These are phyloP conservation scores for Nakataea oryzae DNA, from an alignment of 2,329 filamentous ascomycete genomes.

Conservation along the genomic window DNA sequence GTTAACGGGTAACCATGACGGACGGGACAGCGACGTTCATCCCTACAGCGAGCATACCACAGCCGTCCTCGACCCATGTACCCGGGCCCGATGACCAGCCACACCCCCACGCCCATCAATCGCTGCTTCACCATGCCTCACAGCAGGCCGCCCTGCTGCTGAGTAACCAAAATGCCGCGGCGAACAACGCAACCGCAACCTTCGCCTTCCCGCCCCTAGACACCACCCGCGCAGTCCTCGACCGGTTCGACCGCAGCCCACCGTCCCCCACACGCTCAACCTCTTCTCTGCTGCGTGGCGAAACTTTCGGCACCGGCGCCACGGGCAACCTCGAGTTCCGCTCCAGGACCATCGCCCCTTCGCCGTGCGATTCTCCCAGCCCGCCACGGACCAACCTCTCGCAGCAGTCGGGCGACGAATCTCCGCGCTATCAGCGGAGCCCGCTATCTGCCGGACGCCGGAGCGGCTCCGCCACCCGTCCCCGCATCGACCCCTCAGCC, in stretches of 20 bases:
- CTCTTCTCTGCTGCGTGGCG: not conserved
- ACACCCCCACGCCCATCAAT: not conserved
- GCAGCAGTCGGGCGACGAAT: conserved; percentile 5
- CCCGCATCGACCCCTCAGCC: not conserved
- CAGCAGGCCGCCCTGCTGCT: conserved; percentile 1
- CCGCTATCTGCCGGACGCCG: conserved; percentile 1
- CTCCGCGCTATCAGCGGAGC: conserved; percentile 3
- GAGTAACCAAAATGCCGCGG: conserved; percentile 3
- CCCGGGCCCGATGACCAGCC: conserved; percentile 2
- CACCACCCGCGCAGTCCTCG: not conserved
- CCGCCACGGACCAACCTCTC: conserved; percentile 7
- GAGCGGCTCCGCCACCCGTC: not conserved
- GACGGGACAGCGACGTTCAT: conserved; percentile 2
- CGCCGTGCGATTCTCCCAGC: conserved; percentile 13
- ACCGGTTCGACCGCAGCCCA: not conserved
- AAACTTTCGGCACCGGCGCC: not conserved
- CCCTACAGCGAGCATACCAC: conserved; percentile 12
- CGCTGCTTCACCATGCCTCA: conserved; percentile 2
- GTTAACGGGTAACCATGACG: conserved; percentile 2
- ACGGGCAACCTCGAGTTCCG: conserved; percentile 13
- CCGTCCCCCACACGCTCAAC: not conserved
- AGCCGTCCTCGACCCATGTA: conserved; percentile 1
- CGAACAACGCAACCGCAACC: conserved; percentile 3
- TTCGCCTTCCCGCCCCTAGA: conserved; percentile 2
- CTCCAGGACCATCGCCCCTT: conserved; percentile 18